Conservation (phyloP, 1,139 yeast species). For the Spathaspora sp. region DNA sequence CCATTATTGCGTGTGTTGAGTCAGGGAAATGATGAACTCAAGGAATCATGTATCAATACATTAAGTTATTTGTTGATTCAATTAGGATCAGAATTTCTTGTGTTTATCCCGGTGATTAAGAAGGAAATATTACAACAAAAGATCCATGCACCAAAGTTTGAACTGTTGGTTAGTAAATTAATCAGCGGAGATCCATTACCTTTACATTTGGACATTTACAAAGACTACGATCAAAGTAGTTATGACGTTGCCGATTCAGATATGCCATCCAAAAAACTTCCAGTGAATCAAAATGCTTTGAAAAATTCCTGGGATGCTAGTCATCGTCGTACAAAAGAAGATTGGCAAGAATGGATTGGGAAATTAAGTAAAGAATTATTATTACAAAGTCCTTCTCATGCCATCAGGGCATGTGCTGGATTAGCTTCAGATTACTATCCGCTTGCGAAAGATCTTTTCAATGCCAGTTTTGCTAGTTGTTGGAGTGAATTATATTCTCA, state of each 20-base stretch:
- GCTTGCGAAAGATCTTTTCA: constrained; percentile 85
- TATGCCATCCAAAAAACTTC: constrained; percentile 69
- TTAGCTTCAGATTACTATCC: constrained; percentile 88
- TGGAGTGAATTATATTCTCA: constrained; percentile 95
- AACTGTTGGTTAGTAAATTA: constrained; percentile 74
- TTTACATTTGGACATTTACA: constrained; percentile 68
- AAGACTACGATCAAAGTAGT: constrained; percentile 58
- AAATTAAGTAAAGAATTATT: constrained; percentile 80
- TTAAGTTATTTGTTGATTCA: constrained; percentile 76
- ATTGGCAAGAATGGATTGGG: constrained; percentile 98
- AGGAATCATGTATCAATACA: constrained; percentile 70
- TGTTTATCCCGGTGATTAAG: constrained; percentile 84
- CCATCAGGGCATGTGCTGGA: constrained; percentile 89
- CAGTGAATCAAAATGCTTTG: constrained; percentile 74
- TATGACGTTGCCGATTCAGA: constrained; percentile 67
- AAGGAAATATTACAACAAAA: constrained; percentile 63
- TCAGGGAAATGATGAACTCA: constrained; percentile 60
- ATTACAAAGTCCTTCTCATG: constrained; percentile 93
- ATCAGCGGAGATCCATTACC: constrained; percentile 90
- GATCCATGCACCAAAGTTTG: constrained; percentile 74
- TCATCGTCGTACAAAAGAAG: constrained; percentile 86
- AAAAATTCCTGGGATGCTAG: constrained; percentile 92
- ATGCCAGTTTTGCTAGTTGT: constrained; percentile 93
- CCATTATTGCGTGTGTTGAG: constrained; percentile 75
- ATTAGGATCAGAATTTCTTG: constrained; percentile 80